A percentile compares a stretch with the other conserved stretches of the same genome.
Conservation (phyloP, 1,284 basidiomycete species). For the Singerocomus inundabilis region DNA sequence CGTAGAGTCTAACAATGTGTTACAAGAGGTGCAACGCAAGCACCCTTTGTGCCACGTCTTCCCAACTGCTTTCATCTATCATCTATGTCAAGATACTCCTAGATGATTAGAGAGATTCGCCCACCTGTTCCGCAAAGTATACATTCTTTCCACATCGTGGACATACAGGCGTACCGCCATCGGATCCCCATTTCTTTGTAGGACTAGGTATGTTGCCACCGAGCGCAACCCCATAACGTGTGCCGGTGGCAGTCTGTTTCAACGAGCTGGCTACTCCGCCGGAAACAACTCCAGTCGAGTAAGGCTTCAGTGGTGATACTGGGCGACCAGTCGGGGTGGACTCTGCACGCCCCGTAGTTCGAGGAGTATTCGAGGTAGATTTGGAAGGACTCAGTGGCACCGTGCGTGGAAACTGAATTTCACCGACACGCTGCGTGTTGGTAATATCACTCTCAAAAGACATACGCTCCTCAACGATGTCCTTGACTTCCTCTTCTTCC, state of each 20-base stretch:
- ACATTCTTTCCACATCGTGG: constrained; percentile 59
- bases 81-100: constrained; percentile 10
- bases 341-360: constrained; percentile 9
- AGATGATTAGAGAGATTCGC: not conserved
- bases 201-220: constrained; percentile 33
- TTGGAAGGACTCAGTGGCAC: constrained; percentile 37
- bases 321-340: constrained; percentile 17
- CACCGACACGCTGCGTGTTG: constrained; percentile 36
- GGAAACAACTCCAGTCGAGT: constrained; percentile 25
- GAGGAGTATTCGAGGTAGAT: constrained; percentile 12
- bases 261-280: constrained; percentile 30
- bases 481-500: constrained; percentile 30
- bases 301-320: constrained; percentile 24
- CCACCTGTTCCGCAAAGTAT: constrained; percentile 63
- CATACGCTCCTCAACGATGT: constrained; percentile 20
- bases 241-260: constrained; percentile 45
- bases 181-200: constrained; percentile 39
- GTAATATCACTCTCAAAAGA: constrained; percentile 34
- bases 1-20: constrained; percentile 61
- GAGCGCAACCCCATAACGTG: constrained; percentile 50
- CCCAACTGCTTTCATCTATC: constrained; percentile 68
- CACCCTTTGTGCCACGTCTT: constrained; percentile 78
- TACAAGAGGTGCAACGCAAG: constrained; percentile 68
- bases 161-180: constrained; percentile 47
- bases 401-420: constrained; percentile 38